Evolutionary conservation across 2,329 filamentous ascomycete species (phyloP), one percentile per base, ranked within the genome.

Genomic region (Trichoderma sp.): DNA sequence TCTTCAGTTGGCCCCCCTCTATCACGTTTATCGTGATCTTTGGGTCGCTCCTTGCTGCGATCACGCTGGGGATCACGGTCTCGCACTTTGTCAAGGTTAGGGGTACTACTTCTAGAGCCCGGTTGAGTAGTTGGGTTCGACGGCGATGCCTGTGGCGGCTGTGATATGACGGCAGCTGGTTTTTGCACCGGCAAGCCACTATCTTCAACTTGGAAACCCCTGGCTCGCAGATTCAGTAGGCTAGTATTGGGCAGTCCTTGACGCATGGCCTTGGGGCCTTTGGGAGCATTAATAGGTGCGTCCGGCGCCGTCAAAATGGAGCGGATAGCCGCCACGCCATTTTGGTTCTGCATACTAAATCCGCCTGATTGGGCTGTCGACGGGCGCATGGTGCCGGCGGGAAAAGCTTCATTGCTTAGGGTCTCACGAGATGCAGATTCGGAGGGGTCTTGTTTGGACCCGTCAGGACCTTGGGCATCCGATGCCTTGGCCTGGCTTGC

Each of bases 191-290:
- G 77, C 69, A 76, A 77, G 65, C 83, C 80, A 74, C 84, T 83
- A 75, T 83, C 82, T 76, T 80, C 81, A 47, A 87, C 82, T 74
- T 81, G 85, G 77, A 83, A 84, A 51, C 85, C 86, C 74, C 85
- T 82, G 28, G 87, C 87, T 74, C 89, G 84, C 80, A 91, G 80
- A 76, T 92, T 88, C 74, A 90, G 88, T 68, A 93, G 88, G 75
- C 92, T 93, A 71, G 91, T 95, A 80, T 97, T 97, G 66, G 93
- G 92, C 12, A 94, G 85, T 34, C 94, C 94, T 81, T 96, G 92
- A 74, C 95, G 89, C 93, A 98, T 97, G 21, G 96, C 96, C 82
- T 96, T 95, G 62, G 96, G 96, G 11, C 95, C 96, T 70, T 92
- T 97, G 32, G 96, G 96, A 32, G 96, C 96, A 83, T 87, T 93